Evolutionary conservation across 1,284 basidiomycete species (phyloP), one percentile per base, ranked within the genome.

Genomic region (Abortiporus biennis): DNA sequence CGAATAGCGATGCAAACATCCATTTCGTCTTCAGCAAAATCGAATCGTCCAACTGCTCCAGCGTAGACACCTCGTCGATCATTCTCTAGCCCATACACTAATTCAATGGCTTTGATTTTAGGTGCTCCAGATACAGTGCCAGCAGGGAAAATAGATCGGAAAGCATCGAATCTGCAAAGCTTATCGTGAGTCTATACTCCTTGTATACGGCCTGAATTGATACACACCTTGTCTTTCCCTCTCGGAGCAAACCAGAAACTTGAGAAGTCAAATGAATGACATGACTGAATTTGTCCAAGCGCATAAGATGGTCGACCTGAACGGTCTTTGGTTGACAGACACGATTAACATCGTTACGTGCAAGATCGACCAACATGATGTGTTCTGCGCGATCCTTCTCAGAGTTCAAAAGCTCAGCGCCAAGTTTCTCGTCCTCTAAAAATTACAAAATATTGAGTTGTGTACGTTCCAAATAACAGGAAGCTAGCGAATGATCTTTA

Each of bases 71-170:
- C 95, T 27, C 96, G 76, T 37, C 84, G 80, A 63, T 98, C 92
- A 58, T 85, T 74, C 62, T 99, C 96, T 35, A 98, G 68, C 15
- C 82, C 82, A 11, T 83, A 84, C 30, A 99, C 72, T 25, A 99
- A 82, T 62, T 99, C 92, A 53, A 99, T 92, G 1, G 96, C 96
- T 61, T 96, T 95, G 65, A 99, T 93, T 67, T 99, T 99, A 1
- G 96, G 96, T 22, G 96, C 96, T 12, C 96, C 96, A 0, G 92
- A 96, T n/a, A 99, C 95, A 2, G 96, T 99, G 1, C 96, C 96
- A 4, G 96, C 95, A 0, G 96, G 96, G 72, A 99, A 99, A 54
- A 99, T 99, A 34, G 94, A 98, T 17, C 96, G 83, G 72, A 99
- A 96, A 0, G 96, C 96, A 62, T 99, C 96, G 59, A 98, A 99